Evolutionary conservation across 805 yeast genomes (phyloP), one percentile per base, ranked within the genome.

Genomic region (Spathaspora sp.): DNA sequence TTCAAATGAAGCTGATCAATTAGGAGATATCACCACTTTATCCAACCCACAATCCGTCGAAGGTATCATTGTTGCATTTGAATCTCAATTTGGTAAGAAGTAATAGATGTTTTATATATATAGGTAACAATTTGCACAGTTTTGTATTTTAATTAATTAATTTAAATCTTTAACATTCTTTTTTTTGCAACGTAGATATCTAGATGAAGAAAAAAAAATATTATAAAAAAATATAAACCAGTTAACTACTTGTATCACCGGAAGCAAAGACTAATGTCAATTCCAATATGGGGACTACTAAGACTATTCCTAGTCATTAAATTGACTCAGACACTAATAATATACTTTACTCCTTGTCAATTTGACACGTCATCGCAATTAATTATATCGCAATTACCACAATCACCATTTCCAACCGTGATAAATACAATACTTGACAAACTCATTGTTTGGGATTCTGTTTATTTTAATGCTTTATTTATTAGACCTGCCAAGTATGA

Each of bases 391-490:
- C 17, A 31, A 39, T 1, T 14, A 28, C 17, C 45, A 17, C 5
- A n/a, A 17, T 39, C 42, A 23, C 49, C 51, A 35, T 5, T 23
- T 49, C 43, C 47, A 32, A 32, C 12, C 7, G 47, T 47, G 10
- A 29, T 26, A 8, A 35, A 28, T 11, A 10, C 40, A 6, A 47
- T 82, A 1, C 61, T 82, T 48, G 73, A 79, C 49, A 82, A 79
- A 50, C 72, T 89, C 4, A 69, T 88, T 23, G 77, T 84, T 3
- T 93, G 98, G 98, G 99, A 93, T 65, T 77, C 85, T 1, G 94
- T 91, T 0, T 91, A 85, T 66, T 91, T 87, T 61, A 65, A 79
- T 14, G 81, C 83, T 44, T 64, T 85, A 50, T 81, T 87, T 32
- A 62, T 67, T 9, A 65, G 78, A 14, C 82, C 78, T 0, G 65